Base-by-base conservation (phyloP, 2,329 filamentous ascomycete species). In the Byssothecium circinans region DNA sequence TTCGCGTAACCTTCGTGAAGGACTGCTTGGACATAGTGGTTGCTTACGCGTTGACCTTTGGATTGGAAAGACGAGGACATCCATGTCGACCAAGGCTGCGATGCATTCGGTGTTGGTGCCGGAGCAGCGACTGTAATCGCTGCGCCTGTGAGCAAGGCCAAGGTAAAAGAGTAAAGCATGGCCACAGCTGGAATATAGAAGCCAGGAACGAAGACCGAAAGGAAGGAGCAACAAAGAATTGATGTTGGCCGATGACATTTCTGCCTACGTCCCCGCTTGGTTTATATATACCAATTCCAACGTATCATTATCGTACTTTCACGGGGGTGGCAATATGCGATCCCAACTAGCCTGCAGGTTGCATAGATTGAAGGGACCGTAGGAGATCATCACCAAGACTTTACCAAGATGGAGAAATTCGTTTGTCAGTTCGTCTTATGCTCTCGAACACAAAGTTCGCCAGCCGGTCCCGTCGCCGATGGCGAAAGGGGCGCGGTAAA, bases 61-160 rank as follows among this genome's bases (percentile, higher is more conserved):
- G 58, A 61, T 34, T 80, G 74, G 55, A 77, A 75, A 2, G 77
- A 79, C 41, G 77, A 69, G 10, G 77, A 73, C 70, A 79, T 77
- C 68, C 68, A 72, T 53, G 58, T 61, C 46, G 68, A 70, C 47
- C 59, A 70, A 23, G 64, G 62, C 38, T 57, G 54, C 22, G 56
- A 55, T 8, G 54, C 38, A 42, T 49, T 60, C 14, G 20, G 12
- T 8, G 20, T 27, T 15, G 58, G 49, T 8, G n/a, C n/a, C n/a
- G n/a, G n/a, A n/a, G 62, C 61, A 12, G 65, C 60, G n/a, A 61
- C 38, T 1, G 56, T 48, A 19, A 57, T 58, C 35, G 57, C 43
- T 20, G 59, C 50, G 47, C 52, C 47, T 15, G 57, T 51, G 17
- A 63, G 56, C 19, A 66, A 17, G 17, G 40, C 27, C 17, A 42